Evolutionary conservation across 371 early-diverging fungal genomes (phyloP), one percentile per base, ranked within the genome.

Genomic region (Mucor saturninus): DNA sequence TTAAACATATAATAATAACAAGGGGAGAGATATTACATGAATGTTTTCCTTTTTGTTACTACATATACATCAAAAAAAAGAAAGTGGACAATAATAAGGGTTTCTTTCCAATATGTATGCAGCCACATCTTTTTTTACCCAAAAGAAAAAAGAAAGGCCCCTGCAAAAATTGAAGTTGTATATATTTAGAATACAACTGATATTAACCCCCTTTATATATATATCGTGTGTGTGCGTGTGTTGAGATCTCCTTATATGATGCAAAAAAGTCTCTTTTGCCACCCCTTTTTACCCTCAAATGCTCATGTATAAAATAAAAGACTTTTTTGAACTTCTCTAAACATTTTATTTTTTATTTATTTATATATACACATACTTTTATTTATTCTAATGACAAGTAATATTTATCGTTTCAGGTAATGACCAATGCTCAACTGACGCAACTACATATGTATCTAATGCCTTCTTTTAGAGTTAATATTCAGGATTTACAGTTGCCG

Each of bases 381-480:
- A 32, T 52, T 53, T 40, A 13, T 31, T 40, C 30, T 52, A 31
- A 39, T 56, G 39, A 39, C 31, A 15, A 62, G n/a, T 32, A 51
- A 21, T 39, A 40, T 49, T 13, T 64, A 71, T 67, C 67, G 60
- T 26, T 61, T 71, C 49, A 46, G 67, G 71, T 71, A 71, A 52
- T 45, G n/a, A 31, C 0, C 10, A 52, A 31, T 21, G 7, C 21
- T 46, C 5, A 7, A 6, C 21, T 21, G 8, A 45, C 5, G 45
- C 21, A n/a, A 8, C 8, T 0, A 21, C 21, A 21, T 46, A 46
- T 46, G n/a, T 46, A 46, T 28, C 13, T 32, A 30, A 30, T n/a
- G 15, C 32, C 26, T 14, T 21, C 35, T 30, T 14, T 2, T 40
- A 74, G 74, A 55, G 64, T 69, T 45, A 61, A 43, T 35, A 52